Base-by-base conservation (phyloP, 2,329 filamentous ascomycete genomes). In the Metarhizium humberi region DNA sequence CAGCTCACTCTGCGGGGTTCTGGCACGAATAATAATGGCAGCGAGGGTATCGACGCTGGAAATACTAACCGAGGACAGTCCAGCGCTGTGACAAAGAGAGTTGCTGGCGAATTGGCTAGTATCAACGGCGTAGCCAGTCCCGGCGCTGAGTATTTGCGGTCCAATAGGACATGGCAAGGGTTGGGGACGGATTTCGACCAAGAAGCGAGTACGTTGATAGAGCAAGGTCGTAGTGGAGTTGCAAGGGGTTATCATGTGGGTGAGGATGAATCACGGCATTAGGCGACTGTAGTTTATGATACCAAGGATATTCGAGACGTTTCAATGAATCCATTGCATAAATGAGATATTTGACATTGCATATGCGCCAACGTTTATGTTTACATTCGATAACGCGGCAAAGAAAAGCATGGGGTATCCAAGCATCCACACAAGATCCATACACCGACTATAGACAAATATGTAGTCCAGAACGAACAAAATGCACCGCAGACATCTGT, bases 111-210 rank as follows among this genome's bases (percentile, higher is more conserved):
- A 60, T 62, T 97, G 18, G 87, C 90, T 0, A 85, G 85, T 49
- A 84, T 97, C 61, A 92, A 92, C 52, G 90, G 91, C 6, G 82
- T 92, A 0, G 78, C 87, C n/a, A 97, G 92, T 49, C 94, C 94
- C 0, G 94, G 90, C 0, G 94, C 94, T 0, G 90, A 96, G 68
- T 97, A 82, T 62, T 73, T 99, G 59, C 81, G 86, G 36, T 88
- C 86, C 3, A 82, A 92, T 64, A 76, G 94, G 55, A 95, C 90
- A 4, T 99, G 94, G 94, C 87, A 87, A 65, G 94, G 94, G 0
- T 72, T 99, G 29, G 94, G 94, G 0, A 95, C 84, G 58, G 94
- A 99, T 67, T 95, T 91, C 63, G 60, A 72, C n/a, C 74, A 74
- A 14, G 78, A 81, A 53, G 73, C 75, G n/a, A 75, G 87, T 55